These are phyloP conservation scores for Leptographium lundbergii DNA, from an alignment of 2,329 filamentous ascomycete genomes.

Conservation along the genomic window DNA sequence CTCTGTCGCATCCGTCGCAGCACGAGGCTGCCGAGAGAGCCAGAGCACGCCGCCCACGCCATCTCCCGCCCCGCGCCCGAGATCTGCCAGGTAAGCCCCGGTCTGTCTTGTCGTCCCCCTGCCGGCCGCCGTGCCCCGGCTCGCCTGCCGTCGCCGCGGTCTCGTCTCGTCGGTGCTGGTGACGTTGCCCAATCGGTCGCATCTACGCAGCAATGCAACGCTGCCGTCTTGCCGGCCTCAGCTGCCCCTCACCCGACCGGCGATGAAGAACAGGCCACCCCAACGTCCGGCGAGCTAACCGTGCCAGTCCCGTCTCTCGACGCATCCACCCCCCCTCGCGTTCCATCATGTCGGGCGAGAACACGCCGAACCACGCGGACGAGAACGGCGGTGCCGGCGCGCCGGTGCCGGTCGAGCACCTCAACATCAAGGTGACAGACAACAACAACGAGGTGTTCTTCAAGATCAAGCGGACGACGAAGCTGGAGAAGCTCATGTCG, in stretches of 20 bases:
- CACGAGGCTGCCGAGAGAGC: neutral
- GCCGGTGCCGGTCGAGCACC: slow-evolving; percentile 47
- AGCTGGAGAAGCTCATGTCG: slow-evolving; percentile 95
- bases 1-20: neutral
- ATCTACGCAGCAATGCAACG: neutral
- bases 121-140: no score
- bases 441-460: slow-evolving; percentile 99
- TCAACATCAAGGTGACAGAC: slow-evolving; percentile 98
- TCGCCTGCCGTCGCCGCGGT: neutral
- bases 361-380: slow-evolving; percentile 14
- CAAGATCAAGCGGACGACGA: slow-evolving; percentile 96
- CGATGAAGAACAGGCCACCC: neutral
- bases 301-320: neutral
- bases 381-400: slow-evolving; percentile 22
- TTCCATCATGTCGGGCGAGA: slow-evolving; percentile 32
- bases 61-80: neutral
- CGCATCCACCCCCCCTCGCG: neutral
- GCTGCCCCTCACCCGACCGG: neutral
- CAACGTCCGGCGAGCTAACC: neutral
- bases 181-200: neutral
- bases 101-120: neutral
- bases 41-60: neutral
- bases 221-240: neutral
- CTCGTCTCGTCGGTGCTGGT: no score
- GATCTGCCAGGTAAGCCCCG: neutral